Conservation (phyloP, 352 stramenopile genomes). For the Globisporangium perplexum region DNA sequence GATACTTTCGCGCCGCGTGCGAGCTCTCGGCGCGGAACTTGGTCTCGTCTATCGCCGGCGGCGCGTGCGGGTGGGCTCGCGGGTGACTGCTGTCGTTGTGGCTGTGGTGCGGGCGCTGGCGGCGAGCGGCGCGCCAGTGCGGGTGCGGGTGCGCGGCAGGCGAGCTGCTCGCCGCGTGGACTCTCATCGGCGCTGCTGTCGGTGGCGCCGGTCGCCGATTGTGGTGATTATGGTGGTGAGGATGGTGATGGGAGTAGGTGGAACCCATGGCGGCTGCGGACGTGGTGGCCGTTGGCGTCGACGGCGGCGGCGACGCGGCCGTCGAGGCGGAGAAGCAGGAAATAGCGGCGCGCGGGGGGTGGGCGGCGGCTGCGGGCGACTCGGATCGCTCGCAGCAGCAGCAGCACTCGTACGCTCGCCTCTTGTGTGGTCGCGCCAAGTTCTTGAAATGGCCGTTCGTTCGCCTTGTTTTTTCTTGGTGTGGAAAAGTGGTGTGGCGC, state of each 20-base stretch:
- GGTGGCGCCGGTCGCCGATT: background rate
- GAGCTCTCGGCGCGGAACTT: constrained; percentile 13
- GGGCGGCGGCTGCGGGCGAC: background rate
- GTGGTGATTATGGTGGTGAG: constrained; percentile 7
- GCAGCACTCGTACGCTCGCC: background rate
- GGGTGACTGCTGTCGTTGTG: background rate
- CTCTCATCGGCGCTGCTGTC: background rate
- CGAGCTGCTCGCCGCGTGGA: background rate
- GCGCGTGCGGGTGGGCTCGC: background rate
- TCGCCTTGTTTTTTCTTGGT: background rate
- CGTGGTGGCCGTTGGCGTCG: background rate
- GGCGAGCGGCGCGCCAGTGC: constrained; percentile 11
- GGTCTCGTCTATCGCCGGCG: background rate
- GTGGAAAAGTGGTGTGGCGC: background rate
- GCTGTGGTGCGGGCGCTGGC: constrained; percentile 1
- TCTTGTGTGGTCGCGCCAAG: background rate
- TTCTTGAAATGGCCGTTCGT: background rate
- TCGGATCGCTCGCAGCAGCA: background rate
- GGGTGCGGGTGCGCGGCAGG: constrained; percentile 1
- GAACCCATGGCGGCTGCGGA: constrained; percentile 24
- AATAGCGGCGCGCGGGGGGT: constrained; percentile 5
- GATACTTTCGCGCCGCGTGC: background rate
- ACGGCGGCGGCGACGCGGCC: background rate
- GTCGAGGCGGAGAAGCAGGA: constrained; percentile 2
- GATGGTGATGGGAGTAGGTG: constrained; percentile 30